Conservation (phyloP, 129 eudicot genomes). For the Pseudognaphalium luteoalbum region DNA sequence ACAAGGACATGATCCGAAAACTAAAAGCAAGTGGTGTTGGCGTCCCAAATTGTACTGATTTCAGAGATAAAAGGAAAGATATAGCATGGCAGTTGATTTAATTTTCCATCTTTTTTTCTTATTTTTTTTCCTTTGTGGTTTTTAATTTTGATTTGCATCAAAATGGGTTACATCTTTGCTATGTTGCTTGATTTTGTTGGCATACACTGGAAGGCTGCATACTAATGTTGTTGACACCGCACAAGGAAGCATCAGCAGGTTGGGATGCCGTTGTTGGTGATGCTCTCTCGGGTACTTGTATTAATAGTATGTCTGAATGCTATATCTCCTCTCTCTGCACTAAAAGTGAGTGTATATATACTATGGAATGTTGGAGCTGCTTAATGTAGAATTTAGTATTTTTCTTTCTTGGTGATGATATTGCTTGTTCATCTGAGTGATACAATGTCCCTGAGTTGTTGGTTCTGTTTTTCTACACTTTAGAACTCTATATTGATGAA, state of each 20-base stretch:
- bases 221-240: slow-evolving; percentile 30
- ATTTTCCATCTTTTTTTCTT: background rate
- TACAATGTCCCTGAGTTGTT: background rate
- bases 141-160: slow-evolving; percentile 27
- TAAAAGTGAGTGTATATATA: slow-evolving; percentile 49
- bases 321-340: slow-evolving; percentile 25
- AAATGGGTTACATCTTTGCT: slow-evolving; percentile 37
- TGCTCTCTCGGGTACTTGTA: slow-evolving; percentile 34
- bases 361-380: slow-evolving; percentile 39
- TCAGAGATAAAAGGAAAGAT: slow-evolving; percentile 49
- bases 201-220: slow-evolving; percentile 25
- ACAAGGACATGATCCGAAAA: slow-evolving; percentile 20
- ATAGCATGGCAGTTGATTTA: slow-evolving; percentile 39
- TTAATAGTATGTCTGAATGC: slow-evolving; percentile 32
- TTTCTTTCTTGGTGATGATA: background rate
- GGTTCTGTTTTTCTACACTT: background rate
- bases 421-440: background rate
- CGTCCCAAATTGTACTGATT: slow-evolving; percentile 48
- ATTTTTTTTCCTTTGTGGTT: slow-evolving; percentile 4
- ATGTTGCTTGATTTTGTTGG: slow-evolving; percentile 39
- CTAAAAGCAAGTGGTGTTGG: slow-evolving; percentile 28
- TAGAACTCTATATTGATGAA: background rate
- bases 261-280: slow-evolving; percentile 23
- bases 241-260: slow-evolving; percentile 7
- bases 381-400: slow-evolving; percentile 36